Conservation (phyloP, 805 yeast genomes). For the Scheffersomyces ergatensis region DNA sequence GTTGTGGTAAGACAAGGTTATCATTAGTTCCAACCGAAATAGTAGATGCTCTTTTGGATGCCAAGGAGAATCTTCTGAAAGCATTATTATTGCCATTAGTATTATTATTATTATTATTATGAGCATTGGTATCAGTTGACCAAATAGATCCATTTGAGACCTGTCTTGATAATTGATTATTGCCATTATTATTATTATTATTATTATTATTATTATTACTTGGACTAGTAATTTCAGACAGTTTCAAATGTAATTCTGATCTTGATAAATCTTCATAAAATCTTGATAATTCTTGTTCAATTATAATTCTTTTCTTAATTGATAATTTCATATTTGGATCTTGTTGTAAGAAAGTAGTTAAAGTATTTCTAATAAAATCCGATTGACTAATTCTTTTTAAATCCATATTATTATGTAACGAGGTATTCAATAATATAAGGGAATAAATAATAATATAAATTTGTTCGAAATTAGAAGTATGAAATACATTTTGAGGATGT, state of each 20-base stretch:
- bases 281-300: slow-evolving; percentile 41
- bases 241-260: slow-evolving; percentile 39
- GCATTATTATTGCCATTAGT: background rate
- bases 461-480: slow-evolving; percentile 49
- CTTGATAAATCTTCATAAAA: slow-evolving; percentile 43
- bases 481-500: slow-evolving; percentile 48
- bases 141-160: background rate
- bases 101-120: background rate
- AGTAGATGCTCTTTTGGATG: slow-evolving; percentile 7
- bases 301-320: slow-evolving; percentile 40
- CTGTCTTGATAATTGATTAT: background rate
- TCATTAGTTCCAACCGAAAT: slow-evolving; percentile 39
- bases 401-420: slow-evolving; percentile 55
- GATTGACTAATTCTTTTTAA: slow-evolving; percentile 36
- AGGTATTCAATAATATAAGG: slow-evolving; percentile 71
- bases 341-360: slow-evolving; percentile 39
- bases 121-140: background rate
- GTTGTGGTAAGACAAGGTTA: too few relatives aligned
- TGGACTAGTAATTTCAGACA: background rate
- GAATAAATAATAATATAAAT: slow-evolving; percentile 72
- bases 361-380: slow-evolving; percentile 42
- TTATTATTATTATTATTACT: background rate
- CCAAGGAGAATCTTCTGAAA: too few relatives aligned
- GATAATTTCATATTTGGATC: slow-evolving; percentile 23
- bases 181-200: slow-evolving; percentile 3